A percentile compares a stretch with the other conserved stretches of the same genome.
Conservation (phyloP, 768 basidiomycete species). For the Polyporus arcularius region DNA sequence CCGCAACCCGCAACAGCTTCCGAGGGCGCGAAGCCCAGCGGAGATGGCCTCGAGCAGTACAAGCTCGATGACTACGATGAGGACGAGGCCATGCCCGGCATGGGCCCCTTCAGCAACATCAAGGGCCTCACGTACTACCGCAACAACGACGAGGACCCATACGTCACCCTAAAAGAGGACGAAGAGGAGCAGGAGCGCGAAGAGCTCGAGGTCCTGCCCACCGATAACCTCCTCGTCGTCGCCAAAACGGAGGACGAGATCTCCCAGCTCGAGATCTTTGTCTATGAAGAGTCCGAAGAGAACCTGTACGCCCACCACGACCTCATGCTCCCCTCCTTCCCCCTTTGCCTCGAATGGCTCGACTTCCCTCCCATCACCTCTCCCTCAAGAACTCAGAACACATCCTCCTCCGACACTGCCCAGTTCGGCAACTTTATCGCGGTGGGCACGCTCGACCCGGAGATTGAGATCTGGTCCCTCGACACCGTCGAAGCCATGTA, state of each 20-base stretch:
- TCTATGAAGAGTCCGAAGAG: conserved; percentile 91
- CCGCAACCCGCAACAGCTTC: background rate
- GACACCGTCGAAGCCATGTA: conserved; percentile 94
- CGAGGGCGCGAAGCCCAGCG: conserved; percentile 14
- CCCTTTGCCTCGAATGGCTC: conserved; percentile 98
- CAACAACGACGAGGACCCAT: conserved; percentile 93
- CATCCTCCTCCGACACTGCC: conserved; percentile 28
- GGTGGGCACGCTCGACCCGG: conserved; percentile 95
- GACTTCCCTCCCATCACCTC: conserved; percentile 77
- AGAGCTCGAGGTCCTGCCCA: conserved; percentile 85
- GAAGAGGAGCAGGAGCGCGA: conserved; percentile 81
- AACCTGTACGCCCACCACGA: conserved; percentile 97
- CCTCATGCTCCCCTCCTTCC: conserved; percentile 95
- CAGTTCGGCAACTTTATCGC: conserved; percentile 87
- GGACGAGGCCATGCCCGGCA: conserved; percentile 50
- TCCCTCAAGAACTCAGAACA: conserved; percentile 39
- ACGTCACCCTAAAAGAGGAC: conserved; percentile 93
- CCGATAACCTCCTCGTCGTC: conserved; percentile 89
- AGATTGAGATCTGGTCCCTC: conserved; percentile 98
- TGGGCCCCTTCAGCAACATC: conserved; percentile 91
- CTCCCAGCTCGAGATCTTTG: conserved; percentile 92
- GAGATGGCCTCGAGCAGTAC: conserved; percentile 81
- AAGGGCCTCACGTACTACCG: conserved; percentile 92
- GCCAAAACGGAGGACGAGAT: conserved; percentile 98
- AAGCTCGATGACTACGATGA: conserved; percentile 92